These are phyloP conservation scores for Babesia bigemina DNA, from an alignment of 169 alveolate species.

Conservation along the genomic window DNA sequence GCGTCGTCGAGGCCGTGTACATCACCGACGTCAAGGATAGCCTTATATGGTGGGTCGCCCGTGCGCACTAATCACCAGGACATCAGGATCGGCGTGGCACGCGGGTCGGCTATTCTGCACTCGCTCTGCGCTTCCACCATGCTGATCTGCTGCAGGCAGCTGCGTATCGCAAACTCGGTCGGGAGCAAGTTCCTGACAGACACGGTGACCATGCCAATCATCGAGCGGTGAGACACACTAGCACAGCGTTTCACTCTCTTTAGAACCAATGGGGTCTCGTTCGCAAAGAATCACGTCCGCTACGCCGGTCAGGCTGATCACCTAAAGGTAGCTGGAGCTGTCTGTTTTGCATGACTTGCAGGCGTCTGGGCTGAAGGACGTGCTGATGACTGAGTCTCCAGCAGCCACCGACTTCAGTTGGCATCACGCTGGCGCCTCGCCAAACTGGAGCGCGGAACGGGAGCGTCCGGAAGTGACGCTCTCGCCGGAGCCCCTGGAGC, in stretches of 20 bases:
- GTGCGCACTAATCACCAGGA: too few species aligned
- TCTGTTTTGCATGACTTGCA: not conserved
- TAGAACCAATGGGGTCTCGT: slow-evolving; percentile 1
- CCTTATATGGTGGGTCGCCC: slow-evolving; percentile 40
- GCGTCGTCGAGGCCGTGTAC: slow-evolving; percentile 44
- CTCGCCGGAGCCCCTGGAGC: not conserved
- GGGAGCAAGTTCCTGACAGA: slow-evolving; percentile 15
- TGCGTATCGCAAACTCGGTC: slow-evolving; percentile 40
- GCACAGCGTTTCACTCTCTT: not conserved
- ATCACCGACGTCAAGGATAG: slow-evolving; percentile 29
- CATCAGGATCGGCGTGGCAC: slow-evolving; percentile 34
- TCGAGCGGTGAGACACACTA: slow-evolving; percentile 37
- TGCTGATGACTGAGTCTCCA: not conserved
- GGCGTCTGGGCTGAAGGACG: slow-evolving; percentile 37
- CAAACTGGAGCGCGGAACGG: slow-evolving; percentile 31
- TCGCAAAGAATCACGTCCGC: slow-evolving; percentile 42
- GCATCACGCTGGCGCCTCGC: slow-evolving; percentile 41
- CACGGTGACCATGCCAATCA: slow-evolving; percentile 60
- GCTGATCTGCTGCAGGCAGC: slow-evolving; percentile 48
- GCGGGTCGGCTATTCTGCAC: slow-evolving; percentile 30
- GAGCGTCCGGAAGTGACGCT: slow-evolving; percentile 11
- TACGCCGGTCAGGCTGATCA: slow-evolving; percentile 28
- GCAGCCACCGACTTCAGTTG: slow-evolving; percentile 52
- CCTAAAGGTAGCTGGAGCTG: slow-evolving; percentile 32
- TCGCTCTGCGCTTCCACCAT: slow-evolving; percentile 10